Evolutionary conservation across 306 rosid genomes (phyloP).

Genomic region (Begonia loranthoides): DNA sequence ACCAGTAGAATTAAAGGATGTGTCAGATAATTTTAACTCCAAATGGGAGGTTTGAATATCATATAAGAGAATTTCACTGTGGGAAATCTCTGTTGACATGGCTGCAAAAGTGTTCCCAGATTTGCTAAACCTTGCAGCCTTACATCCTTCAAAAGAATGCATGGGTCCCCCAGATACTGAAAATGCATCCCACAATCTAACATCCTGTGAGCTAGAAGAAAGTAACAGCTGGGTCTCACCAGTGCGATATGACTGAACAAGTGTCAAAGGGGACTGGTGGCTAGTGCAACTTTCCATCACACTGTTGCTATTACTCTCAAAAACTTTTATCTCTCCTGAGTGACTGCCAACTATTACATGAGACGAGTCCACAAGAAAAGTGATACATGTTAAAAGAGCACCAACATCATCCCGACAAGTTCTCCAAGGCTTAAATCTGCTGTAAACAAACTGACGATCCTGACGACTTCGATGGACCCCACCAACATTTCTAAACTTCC

Average conservation of each 20-base stretch:
- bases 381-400: slow-evolving; percentile 69
- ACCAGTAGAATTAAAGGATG: slow-evolving; percentile 45
- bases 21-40: slow-evolving; percentile 49
- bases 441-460: slow-evolving; percentile 93
- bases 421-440: slow-evolving; percentile 95
- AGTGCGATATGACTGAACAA: slow-evolving; percentile 58
- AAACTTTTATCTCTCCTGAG: slow-evolving; percentile 75
- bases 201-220: slow-evolving; percentile 83
- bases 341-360: slow-evolving; percentile 87
- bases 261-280: slow-evolving; percentile 80
- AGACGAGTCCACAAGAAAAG: slow-evolving; percentile 78
- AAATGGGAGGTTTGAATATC: slow-evolving; percentile 58
- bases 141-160: slow-evolving; percentile 85
- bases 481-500: slow-evolving; percentile 63
- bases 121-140: slow-evolving; percentile 88
- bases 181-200: slow-evolving; percentile 75
- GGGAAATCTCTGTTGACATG: slow-evolving; percentile 50
- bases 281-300: slow-evolving; percentile 71
- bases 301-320: slow-evolving; percentile 57
- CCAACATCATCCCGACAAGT: slow-evolving; percentile 86
- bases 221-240: slow-evolving; percentile 71
- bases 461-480: slow-evolving; percentile 91
- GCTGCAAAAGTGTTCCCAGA: slow-evolving; percentile 72
- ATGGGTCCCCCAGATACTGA: slow-evolving; percentile 63
- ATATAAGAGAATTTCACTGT: slow-evolving; percentile 69